Percentiles rank a stretch among this genome's conserved stretches.
These are phyloP conservation scores for Pseudocercospora ulei DNA, from an alignment of 2,329 filamentous ascomycete species.

Conservation along the genomic window DNA sequence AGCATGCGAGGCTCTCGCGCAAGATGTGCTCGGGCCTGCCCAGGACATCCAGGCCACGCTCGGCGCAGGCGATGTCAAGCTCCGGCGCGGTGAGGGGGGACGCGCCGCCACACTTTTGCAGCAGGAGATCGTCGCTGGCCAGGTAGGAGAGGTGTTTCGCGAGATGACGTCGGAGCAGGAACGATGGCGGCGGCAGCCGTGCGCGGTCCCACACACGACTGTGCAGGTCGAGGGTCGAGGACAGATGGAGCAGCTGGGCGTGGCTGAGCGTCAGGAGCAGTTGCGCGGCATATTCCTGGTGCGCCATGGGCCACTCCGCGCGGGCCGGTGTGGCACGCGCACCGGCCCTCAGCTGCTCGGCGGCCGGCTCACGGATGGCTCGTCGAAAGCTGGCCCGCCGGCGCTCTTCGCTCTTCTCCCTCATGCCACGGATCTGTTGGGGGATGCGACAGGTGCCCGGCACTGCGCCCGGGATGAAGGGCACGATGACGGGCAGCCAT, in stretches of 20 bases:
- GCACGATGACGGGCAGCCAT: slow-evolving; percentile 70
- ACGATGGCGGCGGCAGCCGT: slow-evolving; percentile 41
- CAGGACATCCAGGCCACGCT: slow-evolving; percentile 33
- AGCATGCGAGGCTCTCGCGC: slow-evolving; percentile 32
- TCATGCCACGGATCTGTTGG: slow-evolving; percentile 55
- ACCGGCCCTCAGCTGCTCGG: slow-evolving; percentile 43
- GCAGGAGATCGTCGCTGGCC: slow-evolving; percentile 62
- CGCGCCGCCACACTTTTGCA: slow-evolving; percentile 48
- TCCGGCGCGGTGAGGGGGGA: slow-evolving; percentile 44
- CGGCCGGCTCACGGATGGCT: slow-evolving; percentile 61
- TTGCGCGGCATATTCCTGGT: slow-evolving; percentile 13
- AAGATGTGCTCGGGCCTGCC: slow-evolving; percentile 26
- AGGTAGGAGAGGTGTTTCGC: slow-evolving; percentile 53
- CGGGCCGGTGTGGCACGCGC: slow-evolving; percentile 39
- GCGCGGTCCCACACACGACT: slow-evolving; percentile 39
- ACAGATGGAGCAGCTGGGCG: slow-evolving; percentile 38
- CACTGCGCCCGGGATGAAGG: slow-evolving; percentile 60
- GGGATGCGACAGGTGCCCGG: slow-evolving; percentile 79
- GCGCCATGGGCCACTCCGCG: slow-evolving; percentile 38
- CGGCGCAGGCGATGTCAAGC: slow-evolving; percentile 34
- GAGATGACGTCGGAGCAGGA: slow-evolving; percentile 49
- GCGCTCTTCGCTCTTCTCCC: slow-evolving; percentile 46
- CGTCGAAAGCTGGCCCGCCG: slow-evolving; percentile 44
- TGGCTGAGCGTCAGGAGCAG: slow-evolving; percentile 28
- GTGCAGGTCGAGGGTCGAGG: slow-evolving; percentile 36